A percentile compares a stretch with the other conserved stretches of the same genome.
Conservation (phyloP, 495 filamentous ascomycete genomes). For the Diplogelasinospora grovesii region DNA sequence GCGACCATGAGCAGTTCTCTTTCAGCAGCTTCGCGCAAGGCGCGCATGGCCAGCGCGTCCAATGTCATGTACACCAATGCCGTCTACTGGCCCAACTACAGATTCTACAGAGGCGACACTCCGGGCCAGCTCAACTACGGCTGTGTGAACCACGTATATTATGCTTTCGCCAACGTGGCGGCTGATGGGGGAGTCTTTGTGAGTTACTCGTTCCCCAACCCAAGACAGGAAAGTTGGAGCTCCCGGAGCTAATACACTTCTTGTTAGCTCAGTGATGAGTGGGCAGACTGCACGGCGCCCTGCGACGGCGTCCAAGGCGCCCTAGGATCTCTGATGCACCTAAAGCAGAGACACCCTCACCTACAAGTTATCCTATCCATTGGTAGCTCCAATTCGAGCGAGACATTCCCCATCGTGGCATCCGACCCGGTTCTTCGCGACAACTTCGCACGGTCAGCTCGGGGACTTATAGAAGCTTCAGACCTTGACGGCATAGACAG, state of each 20-base stretch:
- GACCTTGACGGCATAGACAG: slow-evolving; percentile 83
- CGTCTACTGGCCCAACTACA: slow-evolving; percentile 87
- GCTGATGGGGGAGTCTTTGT: slow-evolving; percentile 80
- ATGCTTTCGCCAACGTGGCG: slow-evolving; percentile 81
- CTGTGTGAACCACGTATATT: slow-evolving; percentile 70
- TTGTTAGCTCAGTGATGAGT: slow-evolving; percentile 74
- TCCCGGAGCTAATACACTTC: slow-evolving; percentile 4
- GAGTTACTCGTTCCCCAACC: too few species aligned
- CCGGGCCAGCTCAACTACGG: slow-evolving; percentile 66
- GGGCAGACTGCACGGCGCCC: slow-evolving; percentile 71
- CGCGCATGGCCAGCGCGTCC: slow-evolving; percentile 33
- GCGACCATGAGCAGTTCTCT: slow-evolving; percentile 13
- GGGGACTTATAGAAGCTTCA: slow-evolving; percentile 63
- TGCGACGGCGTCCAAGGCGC: slow-evolving; percentile 76
- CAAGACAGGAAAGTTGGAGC: slow-evolving; percentile 3
- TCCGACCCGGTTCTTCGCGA: slow-evolving; percentile 52
- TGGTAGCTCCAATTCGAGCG: slow-evolving; percentile 73
- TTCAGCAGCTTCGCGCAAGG: slow-evolving; percentile 33
- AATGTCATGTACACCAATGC: slow-evolving; percentile 61
- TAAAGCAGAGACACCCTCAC: slow-evolving; percentile 70
- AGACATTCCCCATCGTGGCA: slow-evolving; percentile 71
- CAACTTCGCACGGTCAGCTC: slow-evolving; percentile 67
- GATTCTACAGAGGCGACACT: slow-evolving; percentile 68
- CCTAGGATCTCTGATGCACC: slow-evolving; percentile 63
- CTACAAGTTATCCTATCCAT: slow-evolving; percentile 80